Evolutionary conservation across 2,329 filamentous ascomycete genomes (phyloP), one percentile per base, ranked within the genome.

Genomic region (Rhynchosporium secalis): DNA sequence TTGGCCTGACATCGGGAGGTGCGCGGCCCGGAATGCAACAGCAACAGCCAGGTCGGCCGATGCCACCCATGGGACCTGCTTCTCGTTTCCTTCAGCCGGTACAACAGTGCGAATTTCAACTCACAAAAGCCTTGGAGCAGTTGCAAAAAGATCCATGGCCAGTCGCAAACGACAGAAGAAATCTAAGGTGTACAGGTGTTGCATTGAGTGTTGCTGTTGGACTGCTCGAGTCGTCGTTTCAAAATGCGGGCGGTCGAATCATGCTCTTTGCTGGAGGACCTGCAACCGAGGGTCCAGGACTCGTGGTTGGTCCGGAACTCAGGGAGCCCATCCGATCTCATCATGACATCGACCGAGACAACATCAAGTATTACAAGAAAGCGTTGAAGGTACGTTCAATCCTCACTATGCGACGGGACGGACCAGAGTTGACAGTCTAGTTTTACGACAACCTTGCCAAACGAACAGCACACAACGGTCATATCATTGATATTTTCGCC

Each of bases 281-380:
- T 58, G 92, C 93, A 46, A 99, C 95, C 0, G 95, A 99, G 77
- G 95, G 95, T 1, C 95, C 95, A 10, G 95, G 95, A 65, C 92
- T 96, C 85, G 95, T 99, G 38, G 95, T 99, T 74, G 93, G 93
- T 2, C 91, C 95, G 29, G 95, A 99, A 78, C 81, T 99, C 68
- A 90, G 94, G 75, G 95, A 99, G 76, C 92, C 96, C 9, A 98
- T 99, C 68, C 89, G 95, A 73, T 98, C 94, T 47, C 95, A 99
- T 78, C 95, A 99, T 77, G 95, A 99, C 73, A 99, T 99, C 76
- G 95, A 99, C 75, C 87, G 93, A 62, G 95, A 99, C 77, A 97
- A 97, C 75, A 96, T 96, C 79, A 99, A 99, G 78, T 97, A 98
- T 79, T 98, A 96, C 80, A 99, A 99, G 83, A 99, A 99, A 79